Percentiles rank a stretch among this genome's conserved stretches.
Evolutionary conservation across 768 basidiomycete genomes (phyloP).

Genomic region (Termitomyces titanicus): DNA sequence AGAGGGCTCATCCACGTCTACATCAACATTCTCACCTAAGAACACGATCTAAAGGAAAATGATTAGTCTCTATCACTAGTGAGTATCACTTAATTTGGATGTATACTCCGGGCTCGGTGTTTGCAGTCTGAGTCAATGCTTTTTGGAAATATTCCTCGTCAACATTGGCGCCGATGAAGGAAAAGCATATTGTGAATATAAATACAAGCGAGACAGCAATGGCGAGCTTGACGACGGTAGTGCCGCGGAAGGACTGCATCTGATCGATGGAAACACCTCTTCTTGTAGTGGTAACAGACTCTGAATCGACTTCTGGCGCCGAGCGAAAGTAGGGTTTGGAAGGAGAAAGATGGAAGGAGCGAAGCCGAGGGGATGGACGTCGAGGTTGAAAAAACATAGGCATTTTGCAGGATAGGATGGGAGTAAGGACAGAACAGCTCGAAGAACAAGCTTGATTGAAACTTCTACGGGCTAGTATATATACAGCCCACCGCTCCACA

Average conservation of each 20-base stretch:
- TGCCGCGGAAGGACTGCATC: not conserved
- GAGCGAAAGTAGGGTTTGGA: not conserved
- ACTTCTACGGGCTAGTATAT: not conserved
- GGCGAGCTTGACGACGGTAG: not conserved
- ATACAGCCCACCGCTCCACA: not conserved
- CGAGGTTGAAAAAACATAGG: not conserved
- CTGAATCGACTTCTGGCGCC: not conserved
- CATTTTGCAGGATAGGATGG: not conserved
- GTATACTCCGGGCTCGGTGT: not conserved
- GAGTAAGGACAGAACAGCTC: not conserved
- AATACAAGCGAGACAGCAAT: not conserved
- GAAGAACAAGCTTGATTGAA: not conserved
- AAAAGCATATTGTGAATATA: not conserved
- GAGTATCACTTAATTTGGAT: not conserved
- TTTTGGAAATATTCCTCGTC: not conserved
- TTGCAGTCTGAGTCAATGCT: not conserved
- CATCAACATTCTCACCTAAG: constrained; percentile 53
- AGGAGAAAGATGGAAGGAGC: not conserved
- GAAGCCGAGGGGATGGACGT: not conserved
- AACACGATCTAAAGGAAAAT: constrained; percentile 41
- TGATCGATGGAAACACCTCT: no score
- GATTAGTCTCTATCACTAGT: not conserved
- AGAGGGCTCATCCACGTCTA: constrained; percentile 57
- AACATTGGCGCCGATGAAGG: not conserved
- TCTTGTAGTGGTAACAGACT: not conserved